These are phyloP conservation scores for Podochytrium sp. DNA, from an alignment of 192 early-diverging fungal species.

Conservation along the genomic window DNA sequence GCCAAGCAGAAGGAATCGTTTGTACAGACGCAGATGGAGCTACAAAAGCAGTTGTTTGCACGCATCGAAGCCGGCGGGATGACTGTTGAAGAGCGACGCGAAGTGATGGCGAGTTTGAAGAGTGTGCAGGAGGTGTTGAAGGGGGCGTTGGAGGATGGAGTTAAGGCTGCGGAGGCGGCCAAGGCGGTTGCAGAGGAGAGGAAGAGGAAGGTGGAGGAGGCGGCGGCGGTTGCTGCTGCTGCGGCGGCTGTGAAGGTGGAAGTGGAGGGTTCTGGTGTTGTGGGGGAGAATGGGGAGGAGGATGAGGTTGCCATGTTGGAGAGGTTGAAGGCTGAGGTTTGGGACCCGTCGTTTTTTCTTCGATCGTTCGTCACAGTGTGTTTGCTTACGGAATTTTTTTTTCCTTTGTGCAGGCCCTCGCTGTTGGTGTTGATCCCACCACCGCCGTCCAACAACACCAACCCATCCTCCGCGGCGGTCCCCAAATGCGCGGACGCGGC, in stretches of 20 bases:
- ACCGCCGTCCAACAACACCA: conserved; percentile 9
- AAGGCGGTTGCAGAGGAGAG: conserved; percentile 42
- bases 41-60: conserved; percentile 64
- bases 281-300: conserved; percentile 12
- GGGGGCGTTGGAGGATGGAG: conserved; percentile 21
- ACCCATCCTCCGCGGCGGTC: conserved; percentile 12
- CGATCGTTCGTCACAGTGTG: too few relatives aligned
- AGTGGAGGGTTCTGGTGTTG: too few relatives aligned
- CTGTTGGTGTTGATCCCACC: conserved; percentile 45
- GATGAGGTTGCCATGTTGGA: conserved; percentile 62
- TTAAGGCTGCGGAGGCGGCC: conserved; percentile 9
- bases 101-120: conserved; percentile 36
- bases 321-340: conserved; percentile 65
- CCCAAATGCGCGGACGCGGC: conserved; percentile 19
- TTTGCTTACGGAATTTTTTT: not conserved
- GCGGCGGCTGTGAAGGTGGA: conserved; percentile 14
- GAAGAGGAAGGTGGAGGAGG: conserved; percentile 41
- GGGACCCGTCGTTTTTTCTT: conserved; percentile 1
- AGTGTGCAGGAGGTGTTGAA: conserved; percentile 28
- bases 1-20: conserved; percentile 64
- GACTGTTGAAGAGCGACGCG: conserved; percentile 32
- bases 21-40: conserved; percentile 64
- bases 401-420: conserved; percentile 40
- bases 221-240: conserved; percentile 58
- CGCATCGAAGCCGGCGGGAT: conserved; percentile 56